Evolutionary conservation across 2,329 filamentous ascomycete species (phyloP), one percentile per base, ranked within the genome.

Genomic region (Xylariomycetidae sp.): DNA sequence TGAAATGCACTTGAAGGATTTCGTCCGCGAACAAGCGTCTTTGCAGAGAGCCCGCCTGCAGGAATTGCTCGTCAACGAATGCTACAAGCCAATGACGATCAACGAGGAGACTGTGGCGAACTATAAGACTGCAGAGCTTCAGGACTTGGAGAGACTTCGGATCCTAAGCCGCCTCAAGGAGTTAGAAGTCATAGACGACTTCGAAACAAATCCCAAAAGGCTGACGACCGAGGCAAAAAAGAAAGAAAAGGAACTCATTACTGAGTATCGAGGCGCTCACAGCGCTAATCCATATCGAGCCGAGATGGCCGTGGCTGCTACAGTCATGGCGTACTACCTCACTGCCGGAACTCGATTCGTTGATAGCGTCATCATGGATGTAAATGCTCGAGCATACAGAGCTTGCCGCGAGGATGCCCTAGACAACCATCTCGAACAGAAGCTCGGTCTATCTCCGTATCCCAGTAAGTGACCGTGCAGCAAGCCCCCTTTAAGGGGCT

Each of bases 311-410:
- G 72, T 82, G 0, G 70, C 82, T 0, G 68, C 77, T 0, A 74
- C 75, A 3, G 67, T 84, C 27, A 64, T 77, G 0, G 79, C 71
- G 0, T 88, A 87, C 56, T 88, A 87, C 49, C 64, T 73, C 25
- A 70, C 80, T 3, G 80, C 82, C 0, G 70, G 74, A 0, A 59
- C 67, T 16, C 70, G 82, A 3, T 82, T 85, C 46, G 64, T 75
- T 1, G 82, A 87, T 12, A 42, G 43, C 0, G 42, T 70, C 2
- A 40, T 36, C 1, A 42, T 44, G 34, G 38, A 44, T 16, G 19
- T 46, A 5, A 41, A 43, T 20, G 27, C 31, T 15, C 25, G 25
- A 16, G 26, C 46, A 9, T 41, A 46, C 27, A 41, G 38, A 12
- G 25, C 11, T 6, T 33, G 48, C 19, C 36, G 41, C 3, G 38